Evolutionary conservation across 2,329 filamentous ascomycete genomes (phyloP).

Genomic region (Ophiosphaerella korrae): DNA sequence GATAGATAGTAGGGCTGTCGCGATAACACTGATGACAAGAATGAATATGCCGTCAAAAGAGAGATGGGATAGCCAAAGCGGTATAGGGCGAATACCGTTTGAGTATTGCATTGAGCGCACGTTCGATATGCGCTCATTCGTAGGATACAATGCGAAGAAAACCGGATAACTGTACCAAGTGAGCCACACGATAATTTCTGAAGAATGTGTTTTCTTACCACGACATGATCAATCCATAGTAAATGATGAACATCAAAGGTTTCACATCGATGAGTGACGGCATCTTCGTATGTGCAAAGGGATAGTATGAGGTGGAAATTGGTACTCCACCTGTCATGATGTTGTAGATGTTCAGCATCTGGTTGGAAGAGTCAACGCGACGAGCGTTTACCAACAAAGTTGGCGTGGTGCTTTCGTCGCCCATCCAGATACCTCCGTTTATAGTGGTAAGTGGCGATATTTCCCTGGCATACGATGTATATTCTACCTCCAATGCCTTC

Average conservation of each 20-base stretch:
- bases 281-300: constrained; percentile 15
- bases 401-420: constrained; percentile 14
- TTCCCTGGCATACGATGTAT: constrained; percentile 42
- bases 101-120: constrained; percentile 86
- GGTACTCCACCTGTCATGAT: constrained; percentile 21
- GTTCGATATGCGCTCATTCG: constrained; percentile 74
- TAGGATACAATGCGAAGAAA: constrained; percentile 86
- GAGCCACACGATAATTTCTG: constrained; percentile 51
- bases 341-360: constrained; percentile 26
- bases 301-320: constrained; percentile 22
- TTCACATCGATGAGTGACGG: constrained; percentile 52
- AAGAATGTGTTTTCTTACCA: constrained; percentile 51
- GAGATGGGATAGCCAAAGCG: constrained; percentile 82
- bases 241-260: constrained; percentile 53
- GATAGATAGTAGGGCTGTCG: constrained; percentile 66
- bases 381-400: constrained; percentile 21
- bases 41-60: constrained; percentile 78
- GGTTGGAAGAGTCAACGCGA: constrained; percentile 47
- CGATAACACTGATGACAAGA: constrained; percentile 68
- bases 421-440: constrained; percentile 37
- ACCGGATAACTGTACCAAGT: constrained; percentile 76
- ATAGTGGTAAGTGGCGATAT: constrained; percentile 43
- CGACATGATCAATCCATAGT: constrained; percentile 75
- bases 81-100: constrained; percentile 80
- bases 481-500: constrained; percentile 58